These are phyloP conservation scores for Auriscalpium microsporum DNA, from an alignment of 768 basidiomycete genomes.

Conservation along the genomic window DNA sequence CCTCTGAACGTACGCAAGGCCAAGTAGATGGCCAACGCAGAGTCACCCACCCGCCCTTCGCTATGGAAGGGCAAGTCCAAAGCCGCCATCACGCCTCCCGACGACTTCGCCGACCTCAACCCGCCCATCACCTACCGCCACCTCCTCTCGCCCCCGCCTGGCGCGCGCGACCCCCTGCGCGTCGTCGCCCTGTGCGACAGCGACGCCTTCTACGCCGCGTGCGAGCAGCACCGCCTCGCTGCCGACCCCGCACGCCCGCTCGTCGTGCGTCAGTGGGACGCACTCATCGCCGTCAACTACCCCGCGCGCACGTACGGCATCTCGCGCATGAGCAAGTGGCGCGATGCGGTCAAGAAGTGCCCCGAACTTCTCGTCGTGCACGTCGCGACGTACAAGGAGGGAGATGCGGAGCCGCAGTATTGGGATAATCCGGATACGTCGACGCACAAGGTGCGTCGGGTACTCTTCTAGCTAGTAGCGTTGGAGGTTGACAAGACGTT, in stretches of 20 bases:
- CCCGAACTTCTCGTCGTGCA: constrained; percentile 81
- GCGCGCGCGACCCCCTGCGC: constrained; percentile 68
- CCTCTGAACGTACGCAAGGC: no score
- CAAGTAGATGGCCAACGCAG: no score
- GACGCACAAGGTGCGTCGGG: constrained; percentile 80
- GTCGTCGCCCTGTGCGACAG: constrained; percentile 88
- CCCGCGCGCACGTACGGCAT: constrained; percentile 90
- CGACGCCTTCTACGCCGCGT: constrained; percentile 79
- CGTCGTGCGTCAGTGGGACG: constrained; percentile 83
- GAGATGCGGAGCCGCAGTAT: constrained; percentile 80
- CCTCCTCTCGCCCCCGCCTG: constrained; percentile 56
- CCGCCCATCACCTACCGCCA: constrained; percentile 76
- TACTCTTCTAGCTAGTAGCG: not conserved
- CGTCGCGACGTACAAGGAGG: constrained; percentile 90
- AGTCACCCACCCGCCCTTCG: not conserved
- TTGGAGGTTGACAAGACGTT: not conserved
- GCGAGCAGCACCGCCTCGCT: constrained; percentile 76
- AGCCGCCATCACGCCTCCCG: not conserved
- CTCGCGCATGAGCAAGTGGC: constrained; percentile 77
- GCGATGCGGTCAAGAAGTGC: constrained; percentile 80
- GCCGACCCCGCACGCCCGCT: constrained; percentile 55
- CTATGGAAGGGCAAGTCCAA: constrained; percentile 5
- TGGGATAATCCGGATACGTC: constrained; percentile 83
- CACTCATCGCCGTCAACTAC: constrained; percentile 92
- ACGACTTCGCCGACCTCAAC: constrained; percentile 50